A percentile compares a stretch with the other conserved stretches of the same genome.
Evolutionary conservation across 2,329 filamentous ascomycete species (phyloP).

Genomic region (Fusarium avenaceum): DNA sequence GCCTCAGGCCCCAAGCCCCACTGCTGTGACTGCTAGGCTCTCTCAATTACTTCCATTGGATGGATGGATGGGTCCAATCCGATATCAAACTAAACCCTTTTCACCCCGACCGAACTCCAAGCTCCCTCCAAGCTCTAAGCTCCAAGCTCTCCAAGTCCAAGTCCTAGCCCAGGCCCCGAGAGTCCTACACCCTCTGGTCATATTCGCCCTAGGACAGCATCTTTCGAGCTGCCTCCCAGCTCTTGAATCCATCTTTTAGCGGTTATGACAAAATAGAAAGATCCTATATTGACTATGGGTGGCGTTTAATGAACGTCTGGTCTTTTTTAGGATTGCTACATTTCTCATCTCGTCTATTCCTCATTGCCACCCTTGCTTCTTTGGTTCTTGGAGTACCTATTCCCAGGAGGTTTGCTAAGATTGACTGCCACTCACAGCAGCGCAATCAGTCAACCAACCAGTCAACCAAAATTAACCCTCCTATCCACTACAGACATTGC

Average conservation of each 20-base stretch:
- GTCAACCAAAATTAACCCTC: background rate
- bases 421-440: conserved; percentile 5
- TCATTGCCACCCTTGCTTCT: conserved; percentile 23
- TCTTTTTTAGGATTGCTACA: conserved; percentile 13
- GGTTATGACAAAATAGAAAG: conserved; percentile 42
- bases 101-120: conserved; percentile 45
- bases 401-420: background rate
- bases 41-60: conserved; percentile 18
- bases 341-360: conserved; percentile 21
- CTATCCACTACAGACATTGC: background rate
- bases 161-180: conserved; percentile 49
- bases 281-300: conserved; percentile 44
- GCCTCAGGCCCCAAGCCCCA: conserved; percentile 3
- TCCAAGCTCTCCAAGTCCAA: conserved; percentile 37
- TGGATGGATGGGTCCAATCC: conserved; percentile 17
- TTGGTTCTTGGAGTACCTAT: conserved; percentile 7
- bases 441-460: background rate
- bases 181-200: conserved; percentile 51
- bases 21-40: conserved; percentile 3
- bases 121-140: conserved; percentile 22
- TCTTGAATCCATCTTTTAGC: conserved; percentile 17
- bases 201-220: conserved; percentile 49
- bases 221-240: conserved; percentile 49
- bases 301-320: conserved; percentile 39
- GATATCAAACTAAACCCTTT: conserved; percentile 6